Conservation (phyloP, 2,329 filamentous ascomycete genomes). For the Penicillium thymicola region DNA sequence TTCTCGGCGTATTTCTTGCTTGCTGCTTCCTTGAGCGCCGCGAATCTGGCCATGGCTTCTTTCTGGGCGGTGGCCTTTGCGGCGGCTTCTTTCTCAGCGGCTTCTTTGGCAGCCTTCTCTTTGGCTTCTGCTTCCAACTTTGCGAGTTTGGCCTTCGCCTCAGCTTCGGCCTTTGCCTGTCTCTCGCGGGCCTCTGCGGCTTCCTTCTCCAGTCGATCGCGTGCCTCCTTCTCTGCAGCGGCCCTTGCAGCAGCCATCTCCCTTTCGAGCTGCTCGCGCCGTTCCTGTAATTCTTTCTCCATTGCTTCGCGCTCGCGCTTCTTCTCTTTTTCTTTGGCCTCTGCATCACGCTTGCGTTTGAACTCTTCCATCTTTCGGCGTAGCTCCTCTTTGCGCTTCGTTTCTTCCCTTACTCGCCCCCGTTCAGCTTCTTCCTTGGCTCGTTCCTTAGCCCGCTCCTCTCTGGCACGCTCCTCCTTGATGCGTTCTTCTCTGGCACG, state of each 20-base stretch:
- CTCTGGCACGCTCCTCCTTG: neutral
- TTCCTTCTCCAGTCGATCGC: slow-evolving; percentile 32
- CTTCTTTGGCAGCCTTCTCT: slow-evolving; percentile 35
- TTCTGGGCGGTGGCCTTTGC: slow-evolving; percentile 37
- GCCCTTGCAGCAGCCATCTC: slow-evolving; percentile 35
- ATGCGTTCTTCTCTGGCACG: slow-evolving; percentile 28
- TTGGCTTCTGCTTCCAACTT: slow-evolving; percentile 34
- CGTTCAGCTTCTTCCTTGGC: slow-evolving; percentile 24
- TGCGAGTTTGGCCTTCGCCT: slow-evolving; percentile 31
- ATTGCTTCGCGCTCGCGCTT: slow-evolving; percentile 41
- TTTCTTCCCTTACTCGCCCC: slow-evolving; percentile 32
- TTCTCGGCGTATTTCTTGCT: slow-evolving; percentile 39
- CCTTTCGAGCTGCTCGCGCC: slow-evolving; percentile 40
- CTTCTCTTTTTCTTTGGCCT: slow-evolving; percentile 38
- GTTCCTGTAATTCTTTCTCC: slow-evolving; percentile 40
- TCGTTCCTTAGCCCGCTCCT: slow-evolving; percentile 27
- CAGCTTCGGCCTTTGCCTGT: slow-evolving; percentile 18
- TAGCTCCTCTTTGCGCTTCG: slow-evolving; percentile 37
- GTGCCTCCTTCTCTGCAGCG: slow-evolving; percentile 36
- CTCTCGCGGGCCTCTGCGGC: slow-evolving; percentile 24
- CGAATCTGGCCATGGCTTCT: slow-evolving; percentile 39
- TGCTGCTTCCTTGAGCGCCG: slow-evolving; percentile 40
- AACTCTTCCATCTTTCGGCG: slow-evolving; percentile 40
- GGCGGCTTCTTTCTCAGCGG: slow-evolving; percentile 66
- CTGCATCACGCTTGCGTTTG: slow-evolving; percentile 36